phyloP scores from a whole-genome alignment of 345 rosid genomes.

The Acer yangbiense region DNA sequence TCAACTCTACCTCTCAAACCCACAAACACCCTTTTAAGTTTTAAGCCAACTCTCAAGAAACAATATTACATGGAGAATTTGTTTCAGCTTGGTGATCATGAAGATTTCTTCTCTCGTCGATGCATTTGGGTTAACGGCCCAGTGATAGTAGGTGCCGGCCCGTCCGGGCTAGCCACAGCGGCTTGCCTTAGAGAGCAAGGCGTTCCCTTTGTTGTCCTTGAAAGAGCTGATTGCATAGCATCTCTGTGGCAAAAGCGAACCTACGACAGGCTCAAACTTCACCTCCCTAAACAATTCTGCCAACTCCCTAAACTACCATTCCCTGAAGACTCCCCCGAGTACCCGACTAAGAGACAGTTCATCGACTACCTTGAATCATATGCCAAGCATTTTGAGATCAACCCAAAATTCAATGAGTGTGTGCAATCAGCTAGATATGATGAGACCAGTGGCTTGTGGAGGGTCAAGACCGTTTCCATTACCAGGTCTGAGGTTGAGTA shows the following conservation, averaged over 20 bases:
- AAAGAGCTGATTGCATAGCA: conserved; percentile 83
- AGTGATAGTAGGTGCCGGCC: conserved; percentile 84
- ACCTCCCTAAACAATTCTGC: conserved; percentile 81
- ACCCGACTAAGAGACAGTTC: conserved; percentile 72
- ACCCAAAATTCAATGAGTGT: conserved; percentile 77
- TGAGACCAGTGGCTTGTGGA: conserved; percentile 79
- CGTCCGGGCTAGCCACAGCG: conserved; percentile 81
- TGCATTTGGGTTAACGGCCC: conserved; percentile 79
- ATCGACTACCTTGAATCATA: conserved; percentile 72
- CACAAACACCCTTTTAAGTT: background rate
- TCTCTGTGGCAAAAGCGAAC: conserved; percentile 82
- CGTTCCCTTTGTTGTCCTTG: conserved; percentile 74
- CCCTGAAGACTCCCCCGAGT: conserved; percentile 75
- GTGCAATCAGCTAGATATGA: conserved; percentile 83
- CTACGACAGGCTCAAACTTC: conserved; percentile 84
- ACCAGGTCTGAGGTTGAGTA: conserved; percentile 65
- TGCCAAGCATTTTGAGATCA: conserved; percentile 60
- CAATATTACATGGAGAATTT: conserved; percentile 38
- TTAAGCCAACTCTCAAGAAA: background rate
- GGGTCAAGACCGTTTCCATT: conserved; percentile 60
- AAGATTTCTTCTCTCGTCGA: conserved; percentile 43
- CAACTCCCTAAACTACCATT: conserved; percentile 80
- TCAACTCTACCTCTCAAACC: background rate
- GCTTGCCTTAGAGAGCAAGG: conserved; percentile 74
- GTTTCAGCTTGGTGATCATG: conserved; percentile 44